These are phyloP conservation scores for Theileria equi DNA, from an alignment of 169 alveolate species.

Conservation along the genomic window DNA sequence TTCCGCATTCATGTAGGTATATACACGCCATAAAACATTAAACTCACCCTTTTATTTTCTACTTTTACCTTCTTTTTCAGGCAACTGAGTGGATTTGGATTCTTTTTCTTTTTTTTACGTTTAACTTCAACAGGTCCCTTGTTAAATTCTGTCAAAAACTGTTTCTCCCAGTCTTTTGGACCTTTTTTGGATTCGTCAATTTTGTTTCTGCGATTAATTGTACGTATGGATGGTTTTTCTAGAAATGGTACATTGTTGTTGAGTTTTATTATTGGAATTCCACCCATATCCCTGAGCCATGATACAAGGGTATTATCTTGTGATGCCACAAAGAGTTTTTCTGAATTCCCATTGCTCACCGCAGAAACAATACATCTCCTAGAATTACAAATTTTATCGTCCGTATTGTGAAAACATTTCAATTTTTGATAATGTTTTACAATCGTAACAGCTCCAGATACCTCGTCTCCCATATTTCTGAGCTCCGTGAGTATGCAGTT, in stretches of 20 bases:
- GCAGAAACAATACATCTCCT: constrained; percentile 51
- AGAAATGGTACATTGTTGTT: constrained; percentile 43
- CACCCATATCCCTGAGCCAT: constrained; percentile 47
- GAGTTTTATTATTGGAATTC: constrained; percentile 50
- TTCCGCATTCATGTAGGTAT: too few relatives aligned
- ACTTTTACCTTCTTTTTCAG: constrained; percentile 26
- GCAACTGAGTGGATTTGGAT: constrained; percentile 65
- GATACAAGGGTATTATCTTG: constrained; percentile 46
- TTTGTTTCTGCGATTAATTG: constrained; percentile 22
- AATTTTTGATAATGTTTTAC: constrained; percentile 53
- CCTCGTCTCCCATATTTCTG: constrained; percentile 57
- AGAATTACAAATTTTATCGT: constrained; percentile 41
- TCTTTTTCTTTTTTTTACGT: constrained; percentile 19
- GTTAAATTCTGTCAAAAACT: constrained; percentile 5
- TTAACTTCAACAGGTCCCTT: constrained; percentile 5
- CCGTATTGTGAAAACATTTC: constrained; percentile 27
- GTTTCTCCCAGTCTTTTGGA: constrained; percentile 49
- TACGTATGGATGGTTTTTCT: constrained; percentile 44
- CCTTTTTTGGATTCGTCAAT: constrained; percentile 26
- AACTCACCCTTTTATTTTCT: not conserved
- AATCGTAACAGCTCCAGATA: constrained; percentile 39
- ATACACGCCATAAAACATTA: too few relatives aligned
- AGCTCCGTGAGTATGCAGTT: constrained; percentile 47
- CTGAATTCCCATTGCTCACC: constrained; percentile 19
- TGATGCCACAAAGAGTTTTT: constrained; percentile 57